A percentile compares a stretch with the other conserved stretches of the same genome.
Evolutionary conservation across 108 stramenopile genomes (phyloP).

Genomic region (Nannochloropsis granulata): DNA sequence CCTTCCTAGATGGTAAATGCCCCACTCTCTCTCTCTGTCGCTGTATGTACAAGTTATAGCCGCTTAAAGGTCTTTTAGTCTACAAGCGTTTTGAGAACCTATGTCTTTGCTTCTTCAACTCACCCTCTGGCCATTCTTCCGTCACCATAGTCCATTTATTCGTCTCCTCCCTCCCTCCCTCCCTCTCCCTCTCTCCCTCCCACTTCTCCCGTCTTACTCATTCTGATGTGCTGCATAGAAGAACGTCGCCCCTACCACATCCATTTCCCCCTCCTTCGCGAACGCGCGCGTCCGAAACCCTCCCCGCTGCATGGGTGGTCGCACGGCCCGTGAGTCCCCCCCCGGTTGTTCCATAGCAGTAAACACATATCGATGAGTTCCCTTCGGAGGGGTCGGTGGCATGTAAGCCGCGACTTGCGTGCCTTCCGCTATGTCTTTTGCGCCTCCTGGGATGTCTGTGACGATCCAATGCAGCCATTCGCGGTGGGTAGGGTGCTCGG

Average conservation of each 20-base stretch:
- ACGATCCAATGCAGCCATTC: neutral
- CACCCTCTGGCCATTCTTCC: neutral
- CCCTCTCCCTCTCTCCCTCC: neutral
- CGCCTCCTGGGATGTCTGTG: neutral
- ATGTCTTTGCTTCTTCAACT: neutral
- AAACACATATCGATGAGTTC: neutral
- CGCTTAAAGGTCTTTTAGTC: too few relatives aligned
- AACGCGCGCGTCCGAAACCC: neutral
- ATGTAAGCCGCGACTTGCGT: neutral
- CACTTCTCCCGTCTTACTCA: neutral
- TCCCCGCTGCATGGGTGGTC: neutral
- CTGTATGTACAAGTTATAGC: too few relatives aligned
- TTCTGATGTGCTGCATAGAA: neutral
- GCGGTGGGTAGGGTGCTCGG: neutral
- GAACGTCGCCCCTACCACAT: neutral
- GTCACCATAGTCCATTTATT: neutral
- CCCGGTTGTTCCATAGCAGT: neutral
- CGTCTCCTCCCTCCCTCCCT: neutral
- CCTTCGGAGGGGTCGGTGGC: neutral
- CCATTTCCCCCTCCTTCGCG: neutral
- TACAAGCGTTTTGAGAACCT: too few relatives aligned
- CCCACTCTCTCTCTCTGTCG: too few relatives aligned
- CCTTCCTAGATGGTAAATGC: too few relatives aligned
- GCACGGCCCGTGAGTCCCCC: neutral
- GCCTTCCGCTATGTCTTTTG: neutral